Percentiles rank a stretch among this genome's conserved stretches.
These are phyloP conservation scores for Aspergillus neotritici DNA, from an alignment of 2,329 filamentous ascomycete species.

Conservation along the genomic window DNA sequence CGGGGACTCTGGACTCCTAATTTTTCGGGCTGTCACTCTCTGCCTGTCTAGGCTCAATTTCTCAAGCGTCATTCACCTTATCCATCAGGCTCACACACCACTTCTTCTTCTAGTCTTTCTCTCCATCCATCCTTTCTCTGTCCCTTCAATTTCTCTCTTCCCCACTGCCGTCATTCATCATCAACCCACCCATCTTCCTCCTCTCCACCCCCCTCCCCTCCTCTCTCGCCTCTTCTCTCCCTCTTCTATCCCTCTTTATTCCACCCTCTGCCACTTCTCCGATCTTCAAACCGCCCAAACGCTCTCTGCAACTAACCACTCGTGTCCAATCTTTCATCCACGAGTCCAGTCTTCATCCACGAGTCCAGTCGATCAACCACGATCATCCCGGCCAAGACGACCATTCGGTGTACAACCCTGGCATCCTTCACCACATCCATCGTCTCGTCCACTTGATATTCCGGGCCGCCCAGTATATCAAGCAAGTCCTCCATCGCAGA, in stretches of 20 bases:
- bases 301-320: constrained; percentile 1
- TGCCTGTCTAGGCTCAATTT: constrained; percentile 10
- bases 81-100: constrained; percentile 6
- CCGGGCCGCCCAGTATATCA: no score
- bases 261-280: constrained; percentile 10
- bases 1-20: neutral
- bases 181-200: constrained; percentile 8
- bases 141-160: constrained; percentile 15
- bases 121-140: constrained; percentile 13
- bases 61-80: constrained; percentile 17
- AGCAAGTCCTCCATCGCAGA: no score
- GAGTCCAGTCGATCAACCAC: neutral
- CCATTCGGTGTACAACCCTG: no score
- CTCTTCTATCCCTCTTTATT: constrained; percentile 6
- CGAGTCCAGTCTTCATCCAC: no score
- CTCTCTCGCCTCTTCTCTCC: constrained; percentile 7
- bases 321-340: neutral
- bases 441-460: no score
- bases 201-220: constrained; percentile 10
- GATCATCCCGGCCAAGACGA: no score
- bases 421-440: no score
- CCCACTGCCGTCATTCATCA: constrained; percentile 17
- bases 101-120: constrained; percentile 9
- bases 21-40: constrained; percentile 9
- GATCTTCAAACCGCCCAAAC: constrained; percentile 11